Evolutionary conservation across 2,329 filamentous ascomycete genomes (phyloP), one percentile per base, ranked within the genome.

Genomic region (Aspergillus quadrilineatus): DNA sequence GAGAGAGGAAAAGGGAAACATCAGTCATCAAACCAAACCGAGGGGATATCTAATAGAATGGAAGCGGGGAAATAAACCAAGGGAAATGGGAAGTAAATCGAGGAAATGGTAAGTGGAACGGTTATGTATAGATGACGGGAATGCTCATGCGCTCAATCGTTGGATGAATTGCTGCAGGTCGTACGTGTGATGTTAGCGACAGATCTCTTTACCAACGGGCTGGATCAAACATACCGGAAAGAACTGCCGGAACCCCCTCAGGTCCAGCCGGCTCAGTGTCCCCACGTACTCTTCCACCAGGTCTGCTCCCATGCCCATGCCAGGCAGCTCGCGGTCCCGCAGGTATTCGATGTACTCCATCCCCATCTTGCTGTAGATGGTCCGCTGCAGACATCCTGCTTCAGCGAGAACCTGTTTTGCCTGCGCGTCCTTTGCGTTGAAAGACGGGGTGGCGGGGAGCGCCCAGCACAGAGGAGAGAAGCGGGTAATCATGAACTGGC

Each of bases 401-500:
- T 99, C 94, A 54, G 86, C 87, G 39, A 99, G 82, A 1, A 97
- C 89, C 73, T 92, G 89, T 71, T 89, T 89, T 34, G 89, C 89
- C 76, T 96, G 92, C 1, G 92, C 92, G 71, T 99, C 94, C 61
- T 87, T 86, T 1, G 90, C 85, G 62, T 89, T 89, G 80, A 97
- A 97, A 17, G 82, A 82, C 5, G 88, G 81, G 44, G 92, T 89
- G 39, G 85, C 85, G 36, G 96, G 85, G 6, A 97, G 86, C 41
- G 90, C 89, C 94, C 94, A 99, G 72, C 89, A 92, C 6, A 95
- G 82, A 0, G 89, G 84, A 57, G 96, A 93, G 77, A 99, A 96
- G 22, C 89, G 85, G 43, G 89, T 85, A 57, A 97, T 89, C 75
- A 96, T 89, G 75, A 96, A 97, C 55, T 85, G 83, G 65, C 96